These are phyloP conservation scores for Mucor indicus DNA, from an alignment of 371 early-diverging fungal species.

Conservation along the genomic window DNA sequence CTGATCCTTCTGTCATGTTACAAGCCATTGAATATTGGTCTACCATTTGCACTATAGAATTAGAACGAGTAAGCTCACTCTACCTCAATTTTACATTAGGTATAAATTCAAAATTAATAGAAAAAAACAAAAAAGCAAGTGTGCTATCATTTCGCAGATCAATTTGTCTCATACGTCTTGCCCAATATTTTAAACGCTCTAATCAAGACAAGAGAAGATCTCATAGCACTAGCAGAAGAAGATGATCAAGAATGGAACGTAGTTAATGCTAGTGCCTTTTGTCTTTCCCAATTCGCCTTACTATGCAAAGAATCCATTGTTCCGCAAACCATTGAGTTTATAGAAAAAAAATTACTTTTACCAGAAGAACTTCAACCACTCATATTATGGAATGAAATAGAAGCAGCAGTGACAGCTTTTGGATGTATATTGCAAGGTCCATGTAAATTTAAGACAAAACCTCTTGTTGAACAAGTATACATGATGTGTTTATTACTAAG, in stretches of 20 bases:
- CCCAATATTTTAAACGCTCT: not conserved
- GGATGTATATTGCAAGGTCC: constrained; percentile 4
- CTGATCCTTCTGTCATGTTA: not conserved
- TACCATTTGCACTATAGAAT: constrained; percentile 1
- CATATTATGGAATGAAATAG: not conserved
- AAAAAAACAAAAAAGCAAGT: constrained; percentile 1
- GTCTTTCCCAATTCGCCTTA: not conserved
- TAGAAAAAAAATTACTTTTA: not conserved
- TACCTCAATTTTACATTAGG: too few relatives aligned
- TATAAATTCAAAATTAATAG: not conserved
- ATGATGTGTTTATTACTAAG: not conserved
- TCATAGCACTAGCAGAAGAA: not conserved
- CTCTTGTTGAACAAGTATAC: not conserved
- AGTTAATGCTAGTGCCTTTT: not conserved
- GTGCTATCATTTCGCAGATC: not conserved
- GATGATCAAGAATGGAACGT: not conserved
- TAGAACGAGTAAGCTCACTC: too few relatives aligned
- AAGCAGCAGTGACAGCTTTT: constrained; percentile 4
- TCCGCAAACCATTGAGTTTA: not conserved
- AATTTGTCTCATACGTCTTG: not conserved
- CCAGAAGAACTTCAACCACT: not conserved
- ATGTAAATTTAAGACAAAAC: not conserved
- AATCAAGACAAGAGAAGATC: not conserved
- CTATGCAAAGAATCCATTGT: not conserved
- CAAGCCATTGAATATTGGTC: constrained; percentile 6